Base-by-base conservation (phyloP, 2,329 filamentous ascomycete genomes). In the Beauveria rudraprayagi region DNA sequence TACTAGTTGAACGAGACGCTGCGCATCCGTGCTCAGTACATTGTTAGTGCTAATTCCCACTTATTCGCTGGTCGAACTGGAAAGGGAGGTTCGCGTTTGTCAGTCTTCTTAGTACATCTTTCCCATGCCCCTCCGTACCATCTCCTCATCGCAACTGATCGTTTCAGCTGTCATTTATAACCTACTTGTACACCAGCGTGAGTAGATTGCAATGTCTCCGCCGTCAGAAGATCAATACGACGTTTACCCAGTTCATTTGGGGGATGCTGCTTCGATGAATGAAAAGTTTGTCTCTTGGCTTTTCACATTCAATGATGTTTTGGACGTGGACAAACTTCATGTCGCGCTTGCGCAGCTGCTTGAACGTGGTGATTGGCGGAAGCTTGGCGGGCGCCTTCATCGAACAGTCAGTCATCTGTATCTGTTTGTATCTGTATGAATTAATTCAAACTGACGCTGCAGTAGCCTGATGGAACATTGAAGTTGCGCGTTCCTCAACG, bases 301-400 rank as follows among this genome's bases (percentile, higher is more conserved):
- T 0, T 68, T 80, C 34, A 68, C 70, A 4, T 81, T 80, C 64
- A 74, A 81, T 62, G 75, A 78, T 61, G 76, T 79, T 3, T 71
- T 82, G 4, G 77, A 82, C 59, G 65, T 72, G 0, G 65, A 74
- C 0, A 76, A 70, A 48, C 69, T 82, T 2, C 67, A 69, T 3
- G 58, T 52, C 9, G 67, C 76, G 1, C 67, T 81, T 1, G 66
- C 69, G 16, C 66, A 64, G 22, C 66, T 82, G 19, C 64, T 81
- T 8, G 70, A 76, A 14, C 73, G 71, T 9, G 75, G 73, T 1
- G 75, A 76, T 34, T 82, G 78, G 79, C 72, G 71, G 30, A 78
- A 78, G 63, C 64, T 82, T 1, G 78, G 78, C 0, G 79, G 77
- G 9, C 72, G 79, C 6, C 63, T 81, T 22, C 22, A 57, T 2